phyloP scores from a whole-genome alignment of 495 filamentous ascomycete species.

The Platismatia glauca region DNA sequence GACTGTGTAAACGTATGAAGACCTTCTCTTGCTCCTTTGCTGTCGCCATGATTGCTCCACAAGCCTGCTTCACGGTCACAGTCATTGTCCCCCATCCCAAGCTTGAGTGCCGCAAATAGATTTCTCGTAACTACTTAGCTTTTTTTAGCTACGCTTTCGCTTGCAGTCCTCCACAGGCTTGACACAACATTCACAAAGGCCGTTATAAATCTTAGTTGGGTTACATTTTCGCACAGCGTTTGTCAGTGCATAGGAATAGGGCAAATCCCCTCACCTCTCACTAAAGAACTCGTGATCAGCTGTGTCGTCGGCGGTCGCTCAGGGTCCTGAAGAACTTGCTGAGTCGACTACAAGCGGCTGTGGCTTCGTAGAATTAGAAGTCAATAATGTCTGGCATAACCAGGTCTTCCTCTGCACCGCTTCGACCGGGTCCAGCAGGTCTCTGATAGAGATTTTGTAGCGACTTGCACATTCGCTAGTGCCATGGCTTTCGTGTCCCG shows the following conservation, averaged over 20 bases:
- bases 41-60: not conserved
- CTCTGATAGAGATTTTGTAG: constrained; percentile 18
- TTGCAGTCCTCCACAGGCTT: constrained; percentile 15
- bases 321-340: constrained; percentile 22
- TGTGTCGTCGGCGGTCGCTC: constrained; percentile 2
- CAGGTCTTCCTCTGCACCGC: constrained; percentile 17
- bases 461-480: not conserved
- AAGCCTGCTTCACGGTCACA: not conserved
- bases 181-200: constrained; percentile 21
- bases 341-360: constrained; percentile 20
- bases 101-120: constrained; percentile 4
- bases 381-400: constrained; percentile 24
- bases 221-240: constrained; percentile 1
- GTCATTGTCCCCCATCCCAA: not conserved
- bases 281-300: constrained; percentile 26
- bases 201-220: constrained; percentile 22
- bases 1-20: not conserved
- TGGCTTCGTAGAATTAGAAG: constrained; percentile 26
- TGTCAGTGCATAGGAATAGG: not conserved
- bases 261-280: constrained; percentile 11
- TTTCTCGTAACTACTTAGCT: not conserved
- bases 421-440: constrained; percentile 18
- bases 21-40: not conserved
- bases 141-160: not conserved
- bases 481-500: constrained; percentile 24